Percentiles rank a stretch among this genome's conserved stretches.
Conservation (phyloP, 257 asterid genomes). For the Lavandula angustifolia region DNA sequence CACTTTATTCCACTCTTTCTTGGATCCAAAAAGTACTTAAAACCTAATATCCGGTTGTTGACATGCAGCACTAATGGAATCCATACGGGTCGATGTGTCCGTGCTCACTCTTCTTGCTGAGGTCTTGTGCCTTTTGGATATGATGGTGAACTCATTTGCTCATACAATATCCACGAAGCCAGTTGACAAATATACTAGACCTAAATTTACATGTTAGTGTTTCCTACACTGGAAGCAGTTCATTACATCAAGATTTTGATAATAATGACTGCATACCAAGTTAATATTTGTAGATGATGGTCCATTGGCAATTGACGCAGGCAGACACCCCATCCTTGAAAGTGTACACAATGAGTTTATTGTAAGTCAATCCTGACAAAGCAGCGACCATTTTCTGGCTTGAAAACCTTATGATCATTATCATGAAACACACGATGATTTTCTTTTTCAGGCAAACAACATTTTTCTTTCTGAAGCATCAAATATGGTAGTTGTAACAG, state of each 20-base stretch:
- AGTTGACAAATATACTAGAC: slow-evolving; percentile 87
- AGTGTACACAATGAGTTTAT: slow-evolving; percentile 75
- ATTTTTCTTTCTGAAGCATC: slow-evolving; percentile 96
- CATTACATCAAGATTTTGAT: slow-evolving; percentile 26
- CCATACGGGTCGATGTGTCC: slow-evolving; percentile 78
- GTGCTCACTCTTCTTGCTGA: slow-evolving; percentile 88
- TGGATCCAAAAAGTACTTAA: slow-evolving; percentile 25
- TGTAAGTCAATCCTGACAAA: slow-evolving; percentile 45
- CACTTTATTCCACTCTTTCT: slow-evolving; percentile 16
- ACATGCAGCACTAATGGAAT: slow-evolving; percentile 75
- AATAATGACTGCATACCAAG: slow-evolving; percentile 31
- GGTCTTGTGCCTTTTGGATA: slow-evolving; percentile 93
- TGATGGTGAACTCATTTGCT: slow-evolving; percentile 97
- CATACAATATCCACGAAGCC: slow-evolving; percentile 88
- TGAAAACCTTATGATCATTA: slow-evolving; percentile 23
- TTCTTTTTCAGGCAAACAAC: slow-evolving; percentile 81
- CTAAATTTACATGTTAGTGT: slow-evolving; percentile 78
- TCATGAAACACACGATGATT: slow-evolving; percentile 19
- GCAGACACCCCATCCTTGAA: slow-evolving; percentile 94
- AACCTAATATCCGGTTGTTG: slow-evolving; percentile 31
- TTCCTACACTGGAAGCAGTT: slow-evolving; percentile 21
- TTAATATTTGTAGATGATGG: slow-evolving; percentile 66
- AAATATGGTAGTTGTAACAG: slow-evolving; percentile 84
- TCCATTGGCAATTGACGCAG: slow-evolving; percentile 94
- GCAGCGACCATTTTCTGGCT: slow-evolving; percentile 10